phyloP scores from a whole-genome alignment of 1,284 basidiomycete genomes.

The Tilletia caries region DNA sequence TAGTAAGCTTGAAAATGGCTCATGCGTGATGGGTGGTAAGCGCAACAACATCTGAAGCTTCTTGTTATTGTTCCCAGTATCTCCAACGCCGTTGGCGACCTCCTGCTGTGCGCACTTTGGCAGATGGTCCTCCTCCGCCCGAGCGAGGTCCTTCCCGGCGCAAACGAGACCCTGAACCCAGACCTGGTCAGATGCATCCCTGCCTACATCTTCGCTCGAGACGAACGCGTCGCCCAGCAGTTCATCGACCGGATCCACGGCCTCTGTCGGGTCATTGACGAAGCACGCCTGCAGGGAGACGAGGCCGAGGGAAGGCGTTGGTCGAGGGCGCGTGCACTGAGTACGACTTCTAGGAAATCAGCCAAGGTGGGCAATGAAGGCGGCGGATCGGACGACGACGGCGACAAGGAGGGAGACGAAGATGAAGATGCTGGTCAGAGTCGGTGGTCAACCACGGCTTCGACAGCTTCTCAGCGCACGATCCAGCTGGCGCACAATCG shows the following conservation, averaged over 20 bases:
- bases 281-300: not conserved
- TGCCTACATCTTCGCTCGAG: slow-evolving; percentile 41
- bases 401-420: not conserved
- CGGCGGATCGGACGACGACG: not conserved
- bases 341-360: not conserved
- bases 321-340: not conserved
- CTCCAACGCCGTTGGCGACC: slow-evolving; percentile 44
- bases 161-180: not conserved
- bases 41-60: too few relatives aligned
- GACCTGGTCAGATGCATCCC: slow-evolving; percentile 33
- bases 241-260: slow-evolving; percentile 5
- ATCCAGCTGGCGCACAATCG: slow-evolving; percentile 1
- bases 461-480: not conserved
- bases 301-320: not conserved
- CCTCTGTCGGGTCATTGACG: not conserved
- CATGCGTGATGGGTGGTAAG: not conserved
- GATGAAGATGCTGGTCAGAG: not conserved
- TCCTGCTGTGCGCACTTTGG: slow-evolving; percentile 48
- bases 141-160: slow-evolving; percentile 16
- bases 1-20: slow-evolving; percentile 12
- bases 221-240: slow-evolving; percentile 30
- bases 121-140: slow-evolving; percentile 24
- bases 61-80: too few relatives aligned
- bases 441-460: not conserved
- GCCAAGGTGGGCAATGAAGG: too few relatives aligned